phyloP scores from a whole-genome alignment of 139 green algal species.

The Picochlorum sp. region DNA sequence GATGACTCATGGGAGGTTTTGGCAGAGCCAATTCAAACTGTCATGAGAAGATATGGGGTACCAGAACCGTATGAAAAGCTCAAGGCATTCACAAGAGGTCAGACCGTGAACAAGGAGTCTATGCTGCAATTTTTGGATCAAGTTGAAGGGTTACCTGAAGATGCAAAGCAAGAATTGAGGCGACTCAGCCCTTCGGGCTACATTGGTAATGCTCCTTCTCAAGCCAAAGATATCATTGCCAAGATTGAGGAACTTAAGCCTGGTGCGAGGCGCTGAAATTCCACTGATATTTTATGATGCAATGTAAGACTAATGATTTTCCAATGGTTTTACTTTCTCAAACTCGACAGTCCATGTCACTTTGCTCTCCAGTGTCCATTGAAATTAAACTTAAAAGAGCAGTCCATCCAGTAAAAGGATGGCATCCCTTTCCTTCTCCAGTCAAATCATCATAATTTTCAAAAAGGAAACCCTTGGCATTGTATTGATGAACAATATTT shows the following conservation, averaged over 20 bases:
- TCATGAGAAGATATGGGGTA: slow-evolving; percentile 85
- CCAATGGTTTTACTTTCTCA: background rate
- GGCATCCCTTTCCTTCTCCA: slow-evolving; percentile 63
- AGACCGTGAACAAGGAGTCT: slow-evolving; percentile 53
- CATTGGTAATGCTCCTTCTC: slow-evolving; percentile 82
- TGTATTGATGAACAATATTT: slow-evolving; percentile 65
- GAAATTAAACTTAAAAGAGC: no score
- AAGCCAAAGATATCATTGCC: slow-evolving; percentile 34
- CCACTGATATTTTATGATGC: background rate
- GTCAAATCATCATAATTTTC: slow-evolving; percentile 77
- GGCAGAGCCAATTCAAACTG: slow-evolving; percentile 96
- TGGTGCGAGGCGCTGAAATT: background rate
- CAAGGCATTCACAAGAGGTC: slow-evolving; percentile 90
- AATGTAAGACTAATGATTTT: background rate
- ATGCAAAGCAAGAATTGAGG: slow-evolving; percentile 53
- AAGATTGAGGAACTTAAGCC: slow-evolving; percentile 1
- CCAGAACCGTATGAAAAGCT: slow-evolving; percentile 97
- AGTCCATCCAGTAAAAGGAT: slow-evolving; percentile 93
- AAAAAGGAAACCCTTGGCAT: slow-evolving; percentile 63
- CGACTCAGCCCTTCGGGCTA: slow-evolving; percentile 77
- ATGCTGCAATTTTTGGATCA: slow-evolving; percentile 70
- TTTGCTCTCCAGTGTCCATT: no score
- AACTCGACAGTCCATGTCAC: background rate
- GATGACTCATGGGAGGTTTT: slow-evolving; percentile 84
- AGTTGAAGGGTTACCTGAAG: slow-evolving; percentile 58